Evolutionary conservation across 2,329 filamentous ascomycete species (phyloP).

Genomic region (Geosmithia flava): DNA sequence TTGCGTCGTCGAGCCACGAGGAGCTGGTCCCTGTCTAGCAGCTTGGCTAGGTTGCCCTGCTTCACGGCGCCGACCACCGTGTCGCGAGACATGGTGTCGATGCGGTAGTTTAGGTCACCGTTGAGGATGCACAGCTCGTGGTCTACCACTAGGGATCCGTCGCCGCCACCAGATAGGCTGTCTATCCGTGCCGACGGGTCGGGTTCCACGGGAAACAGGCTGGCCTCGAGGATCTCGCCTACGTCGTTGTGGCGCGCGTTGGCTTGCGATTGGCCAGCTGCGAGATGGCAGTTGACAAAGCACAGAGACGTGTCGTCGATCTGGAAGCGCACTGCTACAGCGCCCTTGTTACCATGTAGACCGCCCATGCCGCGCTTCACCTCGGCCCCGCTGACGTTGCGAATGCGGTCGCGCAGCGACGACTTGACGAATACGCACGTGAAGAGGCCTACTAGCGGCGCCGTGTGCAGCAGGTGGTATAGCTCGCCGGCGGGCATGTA

Average conservation of each 20-base stretch:
- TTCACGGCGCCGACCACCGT: constrained; percentile 80
- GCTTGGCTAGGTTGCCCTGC: constrained; percentile 66
- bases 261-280: constrained; percentile 84
- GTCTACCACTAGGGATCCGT: constrained; percentile 88
- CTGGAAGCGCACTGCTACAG: constrained; percentile 80
- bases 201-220: constrained; percentile 59
- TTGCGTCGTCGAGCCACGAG: constrained; percentile 82
- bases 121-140: constrained; percentile 97
- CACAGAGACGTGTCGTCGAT: constrained; percentile 90
- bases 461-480: constrained; percentile 79
- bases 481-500: constrained; percentile 64
- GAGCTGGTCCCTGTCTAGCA: constrained; percentile 88
- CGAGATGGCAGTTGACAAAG: constrained; percentile 95
- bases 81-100: constrained; percentile 92
- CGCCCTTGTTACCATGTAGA: constrained; percentile 92
- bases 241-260: constrained; percentile 87
- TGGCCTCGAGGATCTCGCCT: constrained; percentile 73
- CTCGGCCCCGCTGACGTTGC: constrained; percentile 65
- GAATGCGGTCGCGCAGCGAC: constrained; percentile 62
- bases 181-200: constrained; percentile 59
- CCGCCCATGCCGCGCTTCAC: constrained; percentile 96
- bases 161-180: constrained; percentile 80
- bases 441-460: constrained; percentile 82
- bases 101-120: constrained; percentile 94
- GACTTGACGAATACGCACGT: constrained; percentile 92